Base-by-base conservation (phyloP, 106 monocot species). In the Acorus calamus region DNA sequence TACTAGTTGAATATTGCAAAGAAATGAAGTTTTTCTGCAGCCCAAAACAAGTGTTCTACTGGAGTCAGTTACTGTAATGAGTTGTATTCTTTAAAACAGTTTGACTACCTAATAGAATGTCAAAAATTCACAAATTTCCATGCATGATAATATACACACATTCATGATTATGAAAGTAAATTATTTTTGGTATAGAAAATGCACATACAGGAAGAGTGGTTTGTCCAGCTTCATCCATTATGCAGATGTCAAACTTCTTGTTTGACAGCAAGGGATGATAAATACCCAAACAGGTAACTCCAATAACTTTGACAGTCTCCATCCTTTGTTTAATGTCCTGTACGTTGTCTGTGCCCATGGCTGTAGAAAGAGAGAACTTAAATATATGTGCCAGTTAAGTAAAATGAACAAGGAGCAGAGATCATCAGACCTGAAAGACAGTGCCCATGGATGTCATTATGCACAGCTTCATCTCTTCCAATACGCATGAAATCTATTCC, bases 221-320 rank as follows among this genome's bases (percentile, higher is more conserved):
- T 77, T 98, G 98, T 44, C 98, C 98, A 71, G 98, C 98, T 73
- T 98, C 98, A 71, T 98, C 98, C 85, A 92, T 88, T 72, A 98
- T 98, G 55, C 98, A 98, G 49, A 92, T 60, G 66, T 98, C 98
- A 66, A 98, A 98, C 46, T 72, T 83, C 68, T 85, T 98, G 63
- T 88, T 91, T 61, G 80, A 76, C 62, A 98, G 85, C 57, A 98
- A 79, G 14, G 98, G 83, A 63, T 92, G 91, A 47, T 92, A 83
- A 62, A 88, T 78, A 65, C 87, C 98, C 69, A 92, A 79, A 67
- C 98, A 98, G 12, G 98, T 98, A 10, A 81, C 98, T 67, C 98
- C 98, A 66, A 98, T 85, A 74, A 98, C 87, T 56, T 71, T 84
- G 11, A 77, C 81, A 71, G 75, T 59, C 46, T 83, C 82, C 84